Evolutionary conservation across 371 early-diverging fungal species (phyloP).

Genomic region (Mortierella sp.): DNA sequence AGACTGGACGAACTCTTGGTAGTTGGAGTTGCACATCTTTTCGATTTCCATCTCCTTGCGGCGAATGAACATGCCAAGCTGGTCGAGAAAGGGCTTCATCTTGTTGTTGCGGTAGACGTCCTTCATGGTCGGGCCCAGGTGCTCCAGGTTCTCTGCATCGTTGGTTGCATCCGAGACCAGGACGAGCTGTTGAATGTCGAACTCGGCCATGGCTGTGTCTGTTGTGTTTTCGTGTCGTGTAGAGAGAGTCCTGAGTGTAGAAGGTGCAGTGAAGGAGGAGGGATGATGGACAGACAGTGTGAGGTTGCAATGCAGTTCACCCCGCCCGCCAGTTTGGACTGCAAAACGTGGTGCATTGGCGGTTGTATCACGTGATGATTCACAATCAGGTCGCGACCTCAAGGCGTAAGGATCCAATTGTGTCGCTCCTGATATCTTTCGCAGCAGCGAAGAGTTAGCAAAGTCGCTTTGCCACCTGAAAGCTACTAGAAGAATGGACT

Average conservation of each 20-base stretch:
- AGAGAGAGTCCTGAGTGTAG: not conserved
- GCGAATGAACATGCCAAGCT: constrained; percentile 82
- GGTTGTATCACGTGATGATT: not conserved
- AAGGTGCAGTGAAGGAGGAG: not conserved
- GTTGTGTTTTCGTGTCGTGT: not conserved
- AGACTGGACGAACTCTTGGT: constrained; percentile 97
- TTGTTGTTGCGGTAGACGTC: constrained; percentile 89
- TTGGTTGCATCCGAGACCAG: constrained; percentile 59
- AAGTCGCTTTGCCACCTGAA: too few relatives aligned
- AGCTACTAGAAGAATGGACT: too few relatives aligned
- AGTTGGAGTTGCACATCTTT: constrained; percentile 95
- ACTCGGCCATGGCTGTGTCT: constrained; percentile 50
- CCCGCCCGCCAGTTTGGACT: not conserved
- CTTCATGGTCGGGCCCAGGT: constrained; percentile 91
- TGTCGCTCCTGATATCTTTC: too few relatives aligned
- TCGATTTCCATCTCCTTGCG: constrained; percentile 98
- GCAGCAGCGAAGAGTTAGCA: too few relatives aligned
- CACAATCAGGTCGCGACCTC: not conserved
- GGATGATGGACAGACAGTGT: not conserved
- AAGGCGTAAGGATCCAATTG: too few relatives aligned
- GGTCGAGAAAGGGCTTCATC: constrained; percentile 90
- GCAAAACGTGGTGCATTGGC: not conserved
- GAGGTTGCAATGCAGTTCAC: not conserved
- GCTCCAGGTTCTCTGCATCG: constrained; percentile 84
- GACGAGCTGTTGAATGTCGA: constrained; percentile 59